These are phyloP conservation scores for Populus davidiana DNA, from an alignment of 345 rosid species.

Conservation along the genomic window DNA sequence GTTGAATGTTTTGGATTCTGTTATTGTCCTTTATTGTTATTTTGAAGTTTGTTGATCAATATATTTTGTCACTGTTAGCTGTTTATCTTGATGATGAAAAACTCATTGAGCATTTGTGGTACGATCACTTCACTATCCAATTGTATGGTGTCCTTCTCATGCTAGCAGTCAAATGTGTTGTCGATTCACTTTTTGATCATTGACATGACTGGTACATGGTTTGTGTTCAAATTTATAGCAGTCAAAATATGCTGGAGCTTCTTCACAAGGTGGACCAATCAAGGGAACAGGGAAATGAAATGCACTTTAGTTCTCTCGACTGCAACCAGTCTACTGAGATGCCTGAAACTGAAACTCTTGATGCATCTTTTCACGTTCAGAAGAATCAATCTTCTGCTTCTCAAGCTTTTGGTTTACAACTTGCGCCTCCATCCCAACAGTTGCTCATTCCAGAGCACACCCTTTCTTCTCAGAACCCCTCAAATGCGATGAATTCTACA, in stretches of 20 bases:
- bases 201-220: not conserved
- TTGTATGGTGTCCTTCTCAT: not conserved
- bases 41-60: not conserved
- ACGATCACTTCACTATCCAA: not conserved
- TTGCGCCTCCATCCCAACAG: slow-evolving; percentile 78
- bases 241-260: slow-evolving; percentile 90
- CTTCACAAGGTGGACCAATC: slow-evolving; percentile 82
- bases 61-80: not conserved
- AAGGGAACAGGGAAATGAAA: slow-evolving; percentile 41
- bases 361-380: slow-evolving; percentile 51
- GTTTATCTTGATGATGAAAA: not conserved
- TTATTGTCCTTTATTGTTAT: not conserved
- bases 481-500: slow-evolving; percentile 27
- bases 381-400: slow-evolving; percentile 54
- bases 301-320: slow-evolving; percentile 45
- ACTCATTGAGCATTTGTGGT: not conserved
- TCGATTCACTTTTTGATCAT: not conserved
- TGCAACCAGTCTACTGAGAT: slow-evolving; percentile 39
- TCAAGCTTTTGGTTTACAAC: slow-evolving; percentile 75
- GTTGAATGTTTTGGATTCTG: slow-evolving; percentile 6
- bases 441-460: slow-evolving; percentile 34
- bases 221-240: slow-evolving; percentile 25
- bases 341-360: slow-evolving; percentile 51
- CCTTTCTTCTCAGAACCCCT: slow-evolving; percentile 38
- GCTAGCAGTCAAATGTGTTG: not conserved